Evolutionary conservation across 73 alveolate species (phyloP).

Genomic region (Stentor coeruleus): DNA sequence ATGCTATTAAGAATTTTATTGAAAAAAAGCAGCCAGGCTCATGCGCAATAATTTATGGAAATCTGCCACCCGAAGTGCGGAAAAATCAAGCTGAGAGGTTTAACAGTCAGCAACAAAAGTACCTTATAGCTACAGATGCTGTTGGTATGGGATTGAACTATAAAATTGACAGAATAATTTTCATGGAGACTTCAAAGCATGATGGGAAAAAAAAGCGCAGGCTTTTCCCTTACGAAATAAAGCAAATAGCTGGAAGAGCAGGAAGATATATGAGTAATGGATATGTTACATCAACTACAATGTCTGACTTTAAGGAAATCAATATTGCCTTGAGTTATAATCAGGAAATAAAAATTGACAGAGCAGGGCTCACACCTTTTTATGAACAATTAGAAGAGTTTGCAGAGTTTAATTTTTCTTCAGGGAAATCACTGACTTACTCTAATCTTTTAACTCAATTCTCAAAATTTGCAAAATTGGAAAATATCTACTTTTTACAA

Average conservation of each 20-base stretch:
- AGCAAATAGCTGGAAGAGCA: conserved; percentile 74
- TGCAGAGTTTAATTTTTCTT: background rate
- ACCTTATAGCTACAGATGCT: conserved; percentile 71
- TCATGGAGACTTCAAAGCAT: conserved; percentile 39
- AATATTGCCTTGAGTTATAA: conserved; percentile 4
- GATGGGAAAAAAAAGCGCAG: conserved; percentile 26
- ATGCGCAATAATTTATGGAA: conserved; percentile 57
- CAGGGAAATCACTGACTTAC: background rate
- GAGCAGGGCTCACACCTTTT: background rate
- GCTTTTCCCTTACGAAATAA: conserved; percentile 29
- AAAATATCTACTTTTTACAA: background rate
- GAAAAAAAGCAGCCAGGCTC: conserved; percentile 10
- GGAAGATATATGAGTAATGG: conserved; percentile 72
- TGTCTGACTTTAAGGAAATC: conserved; percentile 21
- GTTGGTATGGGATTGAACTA: conserved; percentile 76
- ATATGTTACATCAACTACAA: conserved; percentile 35
- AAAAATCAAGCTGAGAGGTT: conserved; percentile 49
- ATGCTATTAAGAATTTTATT: conserved; percentile 13
- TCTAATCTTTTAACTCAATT: background rate
- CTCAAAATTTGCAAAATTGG: background rate
- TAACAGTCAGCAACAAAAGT: conserved; percentile 42
- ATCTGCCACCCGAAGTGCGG: conserved; percentile 64
- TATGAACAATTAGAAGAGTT: background rate
- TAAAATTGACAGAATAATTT: conserved; percentile 53
- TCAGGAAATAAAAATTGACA: background rate